Evolutionary conservation across 805 yeast genomes (phyloP).

Genomic region (Candida sithepensis): DNA sequence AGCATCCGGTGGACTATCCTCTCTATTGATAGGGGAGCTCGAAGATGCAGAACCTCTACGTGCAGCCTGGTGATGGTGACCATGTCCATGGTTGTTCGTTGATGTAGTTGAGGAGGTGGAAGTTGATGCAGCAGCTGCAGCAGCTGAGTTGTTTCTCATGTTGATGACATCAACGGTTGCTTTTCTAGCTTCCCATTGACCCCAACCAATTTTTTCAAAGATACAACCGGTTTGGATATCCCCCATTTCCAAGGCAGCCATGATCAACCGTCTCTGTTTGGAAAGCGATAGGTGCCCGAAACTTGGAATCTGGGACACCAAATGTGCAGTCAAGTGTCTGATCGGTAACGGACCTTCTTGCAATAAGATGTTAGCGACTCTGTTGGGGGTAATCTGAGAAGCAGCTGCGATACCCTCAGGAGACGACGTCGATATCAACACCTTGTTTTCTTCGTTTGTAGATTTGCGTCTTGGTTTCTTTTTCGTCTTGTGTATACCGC

Average conservation of each 20-base stretch:
- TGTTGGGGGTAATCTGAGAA: constrained; percentile 73
- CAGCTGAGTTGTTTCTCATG: constrained; percentile 18
- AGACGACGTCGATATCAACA: constrained; percentile 64
- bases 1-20: constrained; percentile 14
- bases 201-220: constrained; percentile 97
- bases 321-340: constrained; percentile 79
- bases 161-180: constrained; percentile 29
- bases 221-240: constrained; percentile 57
- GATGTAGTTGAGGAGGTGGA: not conserved
- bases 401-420: constrained; percentile 90
- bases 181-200: constrained; percentile 85
- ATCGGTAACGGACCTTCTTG: constrained; percentile 87
- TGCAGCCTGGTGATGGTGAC: not conserved
- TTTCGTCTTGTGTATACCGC: constrained; percentile 2
- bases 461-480: constrained; percentile 19
- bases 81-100: no score
- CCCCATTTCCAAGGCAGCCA: constrained; percentile 81
- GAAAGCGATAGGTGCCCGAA: constrained; percentile 79
- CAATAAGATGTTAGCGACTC: constrained; percentile 64
- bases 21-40: not conserved
- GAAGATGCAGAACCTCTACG: not conserved
- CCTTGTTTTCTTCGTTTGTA: constrained; percentile 23
- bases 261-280: constrained; percentile 85
- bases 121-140: constrained; percentile 4
- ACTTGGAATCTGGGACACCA: constrained; percentile 69